phyloP scores from a whole-genome alignment of 331 rosid genomes.

The Saraca asoca region DNA sequence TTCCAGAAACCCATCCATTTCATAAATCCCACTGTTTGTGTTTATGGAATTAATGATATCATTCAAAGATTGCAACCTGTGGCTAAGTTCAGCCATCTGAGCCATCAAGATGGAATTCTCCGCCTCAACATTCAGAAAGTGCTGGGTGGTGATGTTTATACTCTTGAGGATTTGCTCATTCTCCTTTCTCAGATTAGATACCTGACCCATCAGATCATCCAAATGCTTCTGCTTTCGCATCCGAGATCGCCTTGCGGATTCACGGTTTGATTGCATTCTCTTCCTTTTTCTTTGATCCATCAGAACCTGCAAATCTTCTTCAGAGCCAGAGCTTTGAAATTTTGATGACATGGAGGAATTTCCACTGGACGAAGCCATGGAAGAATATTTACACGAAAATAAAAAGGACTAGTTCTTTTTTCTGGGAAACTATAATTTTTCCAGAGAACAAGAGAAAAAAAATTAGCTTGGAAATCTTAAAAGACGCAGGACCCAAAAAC shows the following conservation, averaged over 20 bases:
- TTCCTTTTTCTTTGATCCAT: constrained; percentile 64
- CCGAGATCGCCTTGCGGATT: constrained; percentile 76
- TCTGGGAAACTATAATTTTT: background rate
- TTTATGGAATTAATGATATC: constrained; percentile 52
- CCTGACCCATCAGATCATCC: constrained; percentile 54
- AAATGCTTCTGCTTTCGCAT: constrained; percentile 66
- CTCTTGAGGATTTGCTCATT: constrained; percentile 46
- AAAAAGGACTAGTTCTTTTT: background rate
- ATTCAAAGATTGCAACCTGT: constrained; percentile 60
- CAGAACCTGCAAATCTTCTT: constrained; percentile 48
- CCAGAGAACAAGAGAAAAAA: background rate
- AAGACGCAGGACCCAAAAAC: constrained; percentile 39
- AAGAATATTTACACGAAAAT: constrained; percentile 4
- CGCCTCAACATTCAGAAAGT: constrained; percentile 46
- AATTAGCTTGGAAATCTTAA: background rate
- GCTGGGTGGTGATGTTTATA: constrained; percentile 47
- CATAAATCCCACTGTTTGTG: constrained; percentile 29
- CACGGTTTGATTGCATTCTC: constrained; percentile 72
- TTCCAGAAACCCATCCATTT: constrained; percentile 29
- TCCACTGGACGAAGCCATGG: constrained; percentile 66
- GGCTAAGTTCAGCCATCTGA: constrained; percentile 59
- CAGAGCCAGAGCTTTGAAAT: constrained; percentile 55
- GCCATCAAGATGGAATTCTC: constrained; percentile 61
- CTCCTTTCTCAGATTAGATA: constrained; percentile 41
- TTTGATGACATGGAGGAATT: constrained; percentile 48